phyloP scores from a whole-genome alignment of 352 stramenopile genomes.

The Lagenidium sp. region DNA sequence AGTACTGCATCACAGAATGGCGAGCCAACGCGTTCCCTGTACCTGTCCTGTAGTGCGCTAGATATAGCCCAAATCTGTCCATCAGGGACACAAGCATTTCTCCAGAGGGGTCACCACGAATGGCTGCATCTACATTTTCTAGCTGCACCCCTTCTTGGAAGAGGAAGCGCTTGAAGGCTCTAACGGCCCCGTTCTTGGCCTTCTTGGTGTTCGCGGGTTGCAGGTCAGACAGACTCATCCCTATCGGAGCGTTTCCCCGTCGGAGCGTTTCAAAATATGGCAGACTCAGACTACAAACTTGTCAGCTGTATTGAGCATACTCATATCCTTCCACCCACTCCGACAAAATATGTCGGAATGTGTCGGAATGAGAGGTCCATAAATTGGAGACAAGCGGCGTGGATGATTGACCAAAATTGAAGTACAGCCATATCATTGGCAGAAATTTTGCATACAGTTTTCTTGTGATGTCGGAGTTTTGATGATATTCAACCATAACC shows the following conservation, averaged over 20 bases:
- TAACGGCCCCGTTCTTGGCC: conserved; percentile 4
- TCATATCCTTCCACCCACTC: conserved; percentile 5
- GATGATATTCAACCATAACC: too few species aligned
- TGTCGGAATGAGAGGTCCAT: not conserved
- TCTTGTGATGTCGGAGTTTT: too few species aligned
- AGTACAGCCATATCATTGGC: too few species aligned
- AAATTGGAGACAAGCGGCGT: too few species aligned
- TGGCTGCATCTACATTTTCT: not conserved
- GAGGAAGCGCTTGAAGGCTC: conserved; percentile 10
- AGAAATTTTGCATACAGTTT: too few species aligned
- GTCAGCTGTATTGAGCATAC: conserved; percentile 4
- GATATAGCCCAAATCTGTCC: conserved; percentile 16
- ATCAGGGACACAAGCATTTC: conserved; percentile 8
- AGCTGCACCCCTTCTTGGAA: conserved; percentile 3
- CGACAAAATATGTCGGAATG: conserved; percentile 9
- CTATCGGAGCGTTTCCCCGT: not conserved
- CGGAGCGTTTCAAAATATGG: conserved; percentile 5
- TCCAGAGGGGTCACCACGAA: conserved; percentile 3
- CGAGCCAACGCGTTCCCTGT: not conserved
- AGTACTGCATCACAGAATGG: conserved; percentile 12
- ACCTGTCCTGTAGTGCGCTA: conserved; percentile 4
- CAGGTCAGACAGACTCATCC: conserved; percentile 11
- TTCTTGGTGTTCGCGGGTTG: conserved; percentile 12
- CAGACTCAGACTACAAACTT: conserved; percentile 1
- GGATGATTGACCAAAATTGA: too few species aligned